Percentiles rank a stretch among this genome's conserved stretches.
These are phyloP conservation scores for Pythium volutum DNA, from an alignment of 352 stramenopile species.

Conservation along the genomic window DNA sequence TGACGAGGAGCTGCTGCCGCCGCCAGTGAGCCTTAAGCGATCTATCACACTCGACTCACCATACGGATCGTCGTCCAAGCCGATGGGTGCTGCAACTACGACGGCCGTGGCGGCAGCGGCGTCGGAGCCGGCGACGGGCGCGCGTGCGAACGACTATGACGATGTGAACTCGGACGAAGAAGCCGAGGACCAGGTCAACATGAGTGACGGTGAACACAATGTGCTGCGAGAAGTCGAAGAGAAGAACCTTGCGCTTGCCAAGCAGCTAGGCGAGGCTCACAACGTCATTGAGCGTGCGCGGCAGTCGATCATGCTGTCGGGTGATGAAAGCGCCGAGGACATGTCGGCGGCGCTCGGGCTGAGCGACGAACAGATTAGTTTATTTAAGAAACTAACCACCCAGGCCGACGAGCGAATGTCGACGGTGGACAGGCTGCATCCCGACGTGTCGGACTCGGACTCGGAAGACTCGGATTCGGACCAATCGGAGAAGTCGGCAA, in stretches of 20 bases:
- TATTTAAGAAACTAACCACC: slow-evolving; percentile 91
- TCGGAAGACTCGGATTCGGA: slow-evolving; percentile 54
- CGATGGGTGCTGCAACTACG: background rate
- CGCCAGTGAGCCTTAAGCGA: slow-evolving; percentile 28
- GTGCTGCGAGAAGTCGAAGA: slow-evolving; percentile 76
- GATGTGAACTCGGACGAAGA: slow-evolving; percentile 82
- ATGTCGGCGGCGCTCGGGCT: slow-evolving; percentile 47
- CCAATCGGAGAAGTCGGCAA: slow-evolving; percentile 50
- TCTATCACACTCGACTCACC: slow-evolving; percentile 26
- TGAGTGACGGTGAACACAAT: slow-evolving; percentile 64
- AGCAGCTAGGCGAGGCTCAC: slow-evolving; percentile 79
- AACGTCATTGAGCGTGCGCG: slow-evolving; percentile 80
- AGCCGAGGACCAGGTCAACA: slow-evolving; percentile 70
- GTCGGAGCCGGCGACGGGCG: slow-evolving; percentile 2
- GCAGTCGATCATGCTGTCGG: slow-evolving; percentile 84
- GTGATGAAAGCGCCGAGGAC: slow-evolving; percentile 65
- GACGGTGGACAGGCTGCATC: slow-evolving; percentile 78
- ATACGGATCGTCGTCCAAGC: slow-evolving; percentile 15
- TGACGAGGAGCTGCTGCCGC: slow-evolving; percentile 15
- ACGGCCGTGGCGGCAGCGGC: slow-evolving; percentile 1
- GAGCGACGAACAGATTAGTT: slow-evolving; percentile 86
- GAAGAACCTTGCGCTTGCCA: slow-evolving; percentile 82
- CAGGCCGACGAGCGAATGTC: slow-evolving; percentile 84
- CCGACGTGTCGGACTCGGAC: slow-evolving; percentile 69
- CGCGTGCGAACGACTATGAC: slow-evolving; percentile 58